Base-by-base conservation (phyloP, 495 filamentous ascomycete genomes). In the Aspergillus egyptiacus region DNA sequence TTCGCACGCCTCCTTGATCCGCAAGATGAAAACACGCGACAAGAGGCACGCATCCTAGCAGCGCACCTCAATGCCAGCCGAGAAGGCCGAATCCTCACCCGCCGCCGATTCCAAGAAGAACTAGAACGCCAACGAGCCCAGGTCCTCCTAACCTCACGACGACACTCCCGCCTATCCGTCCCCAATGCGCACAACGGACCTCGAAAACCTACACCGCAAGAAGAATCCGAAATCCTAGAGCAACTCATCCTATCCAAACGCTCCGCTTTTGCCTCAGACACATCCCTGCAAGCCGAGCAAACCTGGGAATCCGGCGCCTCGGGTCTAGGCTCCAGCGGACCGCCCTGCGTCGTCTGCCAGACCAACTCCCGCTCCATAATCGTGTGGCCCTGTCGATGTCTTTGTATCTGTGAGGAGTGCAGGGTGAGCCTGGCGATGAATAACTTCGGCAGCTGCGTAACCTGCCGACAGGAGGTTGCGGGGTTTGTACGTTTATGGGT, bases 381-480 rank as follows among this genome's bases (percentile, higher is more conserved):
- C 46, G 85, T 95, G 3, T 97, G 94, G 94, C 93, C 93, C 2
- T 98, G 93, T 60, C 82, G 94, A 15, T 98, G 93, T 62, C 74
- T 98, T 35, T 90, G 87, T 51, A 72, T 96, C 19, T 97, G 93
- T 59, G 93, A 98, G 60, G 93, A 97, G 46, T 97, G 93, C 64
- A 75, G 93, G 15, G 85, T 98, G 19, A 89, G 85, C 44, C 76
- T 98, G 24, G 93, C 93, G 6, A 87, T 94, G 86, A 96, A 95
- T 58, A 97, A 97, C 65, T 96, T 91, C 59, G 85, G 88, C 34
- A 91, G 85, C 56, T 98, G 93, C 56, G 89, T 96, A 17, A 96
- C 91, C 54, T 97, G 93, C 62, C 75, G 93, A 40, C 78, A 85
- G 51, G 85, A 91, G 52, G 86, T 96, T 19, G 79, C 79, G 22